phyloP scores from a whole-genome alignment of 2,329 filamentous ascomycete species.

The Madurella mycetomatis region DNA sequence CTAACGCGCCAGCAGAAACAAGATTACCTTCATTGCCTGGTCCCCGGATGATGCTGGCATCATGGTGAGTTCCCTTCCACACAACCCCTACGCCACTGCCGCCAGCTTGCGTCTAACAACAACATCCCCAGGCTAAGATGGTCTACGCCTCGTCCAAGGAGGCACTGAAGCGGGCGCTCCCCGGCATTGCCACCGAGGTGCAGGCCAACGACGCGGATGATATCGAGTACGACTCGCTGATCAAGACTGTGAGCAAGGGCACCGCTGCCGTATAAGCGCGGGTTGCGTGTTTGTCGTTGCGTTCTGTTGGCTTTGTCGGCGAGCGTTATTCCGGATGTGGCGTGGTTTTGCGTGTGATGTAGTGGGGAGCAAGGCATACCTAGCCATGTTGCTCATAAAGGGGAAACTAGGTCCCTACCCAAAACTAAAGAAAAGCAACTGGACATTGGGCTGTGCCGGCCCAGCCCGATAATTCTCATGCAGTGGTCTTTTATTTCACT shows the following conservation, averaged over 20 bases:
- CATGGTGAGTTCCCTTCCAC: constrained; percentile 53
- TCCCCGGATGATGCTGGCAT: constrained; percentile 75
- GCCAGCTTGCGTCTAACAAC: too few species aligned
- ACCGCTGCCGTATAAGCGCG: constrained; percentile 34
- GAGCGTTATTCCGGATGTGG: constrained; percentile 6
- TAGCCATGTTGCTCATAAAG: neutral
- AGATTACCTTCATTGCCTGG: constrained; percentile 76
- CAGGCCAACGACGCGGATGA: constrained; percentile 83
- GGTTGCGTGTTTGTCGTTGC: neutral
- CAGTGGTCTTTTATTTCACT: neutral
- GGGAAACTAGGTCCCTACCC: neutral
- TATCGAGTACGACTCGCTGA: constrained; percentile 70
- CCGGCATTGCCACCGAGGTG: constrained; percentile 69
- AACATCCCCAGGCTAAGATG: constrained; percentile 66
- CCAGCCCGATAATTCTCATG: neutral
- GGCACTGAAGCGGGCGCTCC: constrained; percentile 73
- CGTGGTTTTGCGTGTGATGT: neutral
- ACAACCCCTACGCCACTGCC: too few species aligned
- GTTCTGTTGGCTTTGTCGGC: constrained; percentile 8
- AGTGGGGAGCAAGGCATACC: neutral
- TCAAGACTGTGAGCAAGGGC: constrained; percentile 63
- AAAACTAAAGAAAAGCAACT: neutral
- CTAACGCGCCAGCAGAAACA: constrained; percentile 51
- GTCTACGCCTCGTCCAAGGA: constrained; percentile 87
- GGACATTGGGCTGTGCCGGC: neutral